Evolutionary conservation across 2,329 filamentous ascomycete genomes (phyloP), one percentile per base, ranked within the genome.

Genomic region (Colletotrichum caudatum): DNA sequence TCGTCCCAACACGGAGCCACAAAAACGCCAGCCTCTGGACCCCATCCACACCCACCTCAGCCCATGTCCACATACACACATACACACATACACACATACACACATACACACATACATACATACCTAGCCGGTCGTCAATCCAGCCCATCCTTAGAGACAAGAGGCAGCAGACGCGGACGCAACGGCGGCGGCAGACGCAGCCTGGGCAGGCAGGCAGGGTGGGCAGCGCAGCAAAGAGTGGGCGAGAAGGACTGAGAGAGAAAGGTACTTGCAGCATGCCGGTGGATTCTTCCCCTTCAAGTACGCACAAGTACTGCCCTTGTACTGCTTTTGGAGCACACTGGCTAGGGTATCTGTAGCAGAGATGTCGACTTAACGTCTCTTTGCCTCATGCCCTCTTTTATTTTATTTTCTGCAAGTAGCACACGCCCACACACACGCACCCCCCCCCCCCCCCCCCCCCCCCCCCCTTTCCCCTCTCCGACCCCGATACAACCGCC

Each of bases 1-100:
- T 71, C 70, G 61, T 72, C 66, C 66, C 66, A 71, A 66, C 70
- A 72, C 54, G 61, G 61, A 71, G 70, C 70, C 70, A 69, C 65
- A 64, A 69, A 64, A 60, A 46, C 44, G 50, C 66, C 66, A 69
- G 41, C 61, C 60, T 72, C 70, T 72, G 66, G 66, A n/a, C 50
- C 65, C 50, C 66, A 56, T 72, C 58, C 48, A 70, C 60, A 60
- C 50, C 66, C 54, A 57, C 61, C 59, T 54, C 69, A 64, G 58
- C 48, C 46, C 59, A 64, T 56, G 59, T 29, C 54, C 5, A 29
- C 29, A 29, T 4, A 29, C 29, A 29, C 29, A 29, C 29, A 29
- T 4, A 29, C 29, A 29, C 5, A 29, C 26, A 2, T 29, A 29
- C 26, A 29, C 2, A 29, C 29, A 29, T 29, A 29, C 29, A 29